Evolutionary conservation across 2,329 filamentous ascomycete species (phyloP).

Genomic region (Pseudopyricularia javanii): DNA sequence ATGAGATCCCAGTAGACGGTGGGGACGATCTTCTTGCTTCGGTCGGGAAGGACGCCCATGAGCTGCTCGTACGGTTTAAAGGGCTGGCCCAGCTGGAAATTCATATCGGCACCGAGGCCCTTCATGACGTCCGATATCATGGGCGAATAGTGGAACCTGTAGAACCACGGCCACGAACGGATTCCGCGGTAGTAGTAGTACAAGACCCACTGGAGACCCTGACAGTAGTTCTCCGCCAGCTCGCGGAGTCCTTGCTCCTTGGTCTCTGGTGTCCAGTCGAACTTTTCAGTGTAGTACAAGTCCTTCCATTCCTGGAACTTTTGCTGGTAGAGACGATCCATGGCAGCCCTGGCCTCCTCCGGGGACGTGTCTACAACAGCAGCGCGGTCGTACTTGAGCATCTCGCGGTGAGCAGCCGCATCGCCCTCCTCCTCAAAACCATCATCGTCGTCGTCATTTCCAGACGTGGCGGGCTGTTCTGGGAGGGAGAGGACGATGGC

Average conservation of each 20-base stretch:
- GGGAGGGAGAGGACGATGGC: constrained; percentile 40
- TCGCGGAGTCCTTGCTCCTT: constrained; percentile 64
- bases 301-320: constrained; percentile 93
- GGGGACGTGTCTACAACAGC: constrained; percentile 68
- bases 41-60: constrained; percentile 95
- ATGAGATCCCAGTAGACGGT: constrained; percentile 79
- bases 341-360: constrained; percentile 66
- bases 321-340: constrained; percentile 75
- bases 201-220: constrained; percentile 94
- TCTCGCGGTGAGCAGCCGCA: constrained; percentile 70
- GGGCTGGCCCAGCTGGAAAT: constrained; percentile 88
- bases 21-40: constrained; percentile 94
- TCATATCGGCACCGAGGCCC: constrained; percentile 73
- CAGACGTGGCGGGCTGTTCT: constrained; percentile 5
- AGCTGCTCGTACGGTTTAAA: constrained; percentile 93
- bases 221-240: constrained; percentile 90
- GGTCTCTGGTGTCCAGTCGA: constrained; percentile 71
- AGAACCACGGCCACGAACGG: constrained; percentile 98
- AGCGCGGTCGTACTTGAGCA: constrained; percentile 85
- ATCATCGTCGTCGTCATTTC: constrained; percentile 43
- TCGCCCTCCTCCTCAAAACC: constrained; percentile 76
- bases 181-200: constrained; percentile 98
- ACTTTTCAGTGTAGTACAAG: constrained; percentile 83
- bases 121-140: constrained; percentile 87
- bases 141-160: constrained; percentile 90